These are phyloP conservation scores for Arthromyces matolae DNA, from an alignment of 768 basidiomycete genomes.

Conservation along the genomic window DNA sequence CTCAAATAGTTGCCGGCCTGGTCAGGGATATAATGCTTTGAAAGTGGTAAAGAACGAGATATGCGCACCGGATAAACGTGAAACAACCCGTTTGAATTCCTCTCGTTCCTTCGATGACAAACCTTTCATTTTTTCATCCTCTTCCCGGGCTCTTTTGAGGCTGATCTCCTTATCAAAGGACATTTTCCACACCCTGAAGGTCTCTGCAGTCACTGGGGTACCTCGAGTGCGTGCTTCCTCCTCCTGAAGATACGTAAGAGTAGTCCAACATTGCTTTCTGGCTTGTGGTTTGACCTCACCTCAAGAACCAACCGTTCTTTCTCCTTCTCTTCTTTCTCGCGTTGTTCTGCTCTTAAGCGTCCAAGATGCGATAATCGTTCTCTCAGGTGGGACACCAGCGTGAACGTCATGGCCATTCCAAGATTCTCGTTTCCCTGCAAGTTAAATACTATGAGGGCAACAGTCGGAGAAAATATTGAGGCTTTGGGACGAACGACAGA, in stretches of 20 bases:
- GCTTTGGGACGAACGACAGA: slow-evolving; percentile 43
- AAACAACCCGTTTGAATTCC: slow-evolving; percentile 64
- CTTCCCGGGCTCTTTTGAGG: slow-evolving; percentile 57
- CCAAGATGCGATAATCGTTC: slow-evolving; percentile 71
- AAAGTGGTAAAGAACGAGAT: background rate
- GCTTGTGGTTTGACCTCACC: slow-evolving; percentile 41
- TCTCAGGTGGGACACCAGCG: slow-evolving; percentile 79
- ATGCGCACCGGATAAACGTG: slow-evolving; percentile 63
- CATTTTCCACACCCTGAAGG: slow-evolving; percentile 80
- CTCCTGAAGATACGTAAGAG: slow-evolving; percentile 45
- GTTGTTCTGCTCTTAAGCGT: slow-evolving; percentile 51
- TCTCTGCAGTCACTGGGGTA: slow-evolving; percentile 82
- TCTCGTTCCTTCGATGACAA: slow-evolving; percentile 81
- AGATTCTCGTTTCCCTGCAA: slow-evolving; percentile 77
- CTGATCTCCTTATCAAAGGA: slow-evolving; percentile 72
- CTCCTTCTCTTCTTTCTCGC: slow-evolving; percentile 62
- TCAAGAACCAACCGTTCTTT: slow-evolving; percentile 72
- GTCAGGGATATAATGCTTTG: slow-evolving; percentile 1
- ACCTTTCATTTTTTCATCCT: slow-evolving; percentile 69
- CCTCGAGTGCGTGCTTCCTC: slow-evolving; percentile 86
- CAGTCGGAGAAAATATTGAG: background rate
- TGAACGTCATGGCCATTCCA: slow-evolving; percentile 98
- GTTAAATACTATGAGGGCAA: slow-evolving; percentile 7
- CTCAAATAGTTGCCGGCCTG: slow-evolving; percentile 93
- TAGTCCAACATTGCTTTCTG: too few relatives aligned